These are phyloP conservation scores for Wickerhamomyces hampshirensis DNA, from an alignment of 805 yeast species.

Conservation along the genomic window DNA sequence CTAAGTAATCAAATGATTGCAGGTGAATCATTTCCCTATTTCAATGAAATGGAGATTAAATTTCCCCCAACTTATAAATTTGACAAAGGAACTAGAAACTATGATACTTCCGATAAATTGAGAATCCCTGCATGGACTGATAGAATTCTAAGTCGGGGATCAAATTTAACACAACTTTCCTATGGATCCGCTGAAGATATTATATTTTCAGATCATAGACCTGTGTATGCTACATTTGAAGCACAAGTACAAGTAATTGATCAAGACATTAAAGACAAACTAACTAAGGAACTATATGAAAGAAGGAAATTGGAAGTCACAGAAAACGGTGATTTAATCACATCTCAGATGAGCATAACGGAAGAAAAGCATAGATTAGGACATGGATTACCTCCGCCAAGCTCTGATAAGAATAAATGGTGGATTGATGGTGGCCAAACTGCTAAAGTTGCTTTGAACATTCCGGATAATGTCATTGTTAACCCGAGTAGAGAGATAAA, in stretches of 20 bases:
- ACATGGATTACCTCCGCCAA: constrained; percentile 77
- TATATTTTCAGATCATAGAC: constrained; percentile 82
- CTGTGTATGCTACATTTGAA: constrained; percentile 70
- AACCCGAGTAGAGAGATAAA: constrained; percentile 70
- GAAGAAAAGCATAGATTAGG: constrained; percentile 18
- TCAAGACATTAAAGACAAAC: constrained; percentile 42
- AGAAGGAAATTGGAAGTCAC: constrained; percentile 27
- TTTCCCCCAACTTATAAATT: constrained; percentile 94
- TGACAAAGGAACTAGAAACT: constrained; percentile 75
- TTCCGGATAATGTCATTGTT: constrained; percentile 39
- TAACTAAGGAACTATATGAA: constrained; percentile 55
- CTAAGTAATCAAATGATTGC: constrained; percentile 67
- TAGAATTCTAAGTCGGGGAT: constrained; percentile 65
- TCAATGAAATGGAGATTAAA: constrained; percentile 70
- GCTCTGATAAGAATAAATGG: constrained; percentile 81
- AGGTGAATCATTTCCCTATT: constrained; percentile 77
- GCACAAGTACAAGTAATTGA: constrained; percentile 64
- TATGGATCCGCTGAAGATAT: constrained; percentile 58
- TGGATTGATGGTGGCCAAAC: constrained; percentile 76
- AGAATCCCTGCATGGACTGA: constrained; percentile 99
- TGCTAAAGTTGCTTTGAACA: constrained; percentile 48
- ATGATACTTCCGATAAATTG: constrained; percentile 88
- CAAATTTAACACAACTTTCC: constrained; percentile 49
- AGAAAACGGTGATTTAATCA: constrained; percentile 20
- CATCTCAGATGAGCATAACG: background rate